A percentile compares a stretch with the other conserved stretches of the same genome.
phyloP scores from a whole-genome alignment of 257 asterid genomes.

The Lycium barbarum region DNA sequence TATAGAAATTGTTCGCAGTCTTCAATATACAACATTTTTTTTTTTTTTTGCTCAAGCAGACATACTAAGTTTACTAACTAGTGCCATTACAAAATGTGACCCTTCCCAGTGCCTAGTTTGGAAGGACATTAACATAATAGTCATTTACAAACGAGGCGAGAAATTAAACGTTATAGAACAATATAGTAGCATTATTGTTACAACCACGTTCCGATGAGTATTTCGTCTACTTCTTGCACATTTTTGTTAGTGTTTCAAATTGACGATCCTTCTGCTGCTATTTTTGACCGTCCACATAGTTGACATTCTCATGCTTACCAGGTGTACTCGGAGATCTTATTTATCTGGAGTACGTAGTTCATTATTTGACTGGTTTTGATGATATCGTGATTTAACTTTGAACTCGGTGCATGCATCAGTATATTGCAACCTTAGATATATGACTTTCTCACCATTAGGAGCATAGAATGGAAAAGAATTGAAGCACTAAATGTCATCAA shows the following conservation, averaged over 20 bases:
- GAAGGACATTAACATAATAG: not conserved
- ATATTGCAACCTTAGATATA: not conserved
- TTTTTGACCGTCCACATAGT: not conserved
- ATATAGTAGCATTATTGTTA: not conserved
- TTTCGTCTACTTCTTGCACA: not conserved
- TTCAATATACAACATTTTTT: too few species aligned
- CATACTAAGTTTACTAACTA: too few species aligned
- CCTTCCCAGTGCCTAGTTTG: not conserved
- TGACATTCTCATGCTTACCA: not conserved
- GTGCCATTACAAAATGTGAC: too few species aligned
- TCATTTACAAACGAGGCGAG: not conserved
- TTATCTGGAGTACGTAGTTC: not conserved
- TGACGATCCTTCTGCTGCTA: not conserved
- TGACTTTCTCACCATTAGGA: not conserved
- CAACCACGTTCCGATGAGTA: not conserved
- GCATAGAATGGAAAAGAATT: not conserved
- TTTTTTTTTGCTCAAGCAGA: too few species aligned
- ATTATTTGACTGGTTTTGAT: not conserved
- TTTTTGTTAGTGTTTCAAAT: not conserved
- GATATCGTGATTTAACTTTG: not conserved
- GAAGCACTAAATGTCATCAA: not conserved
- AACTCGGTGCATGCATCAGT: not conserved
- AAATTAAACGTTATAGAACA: not conserved
- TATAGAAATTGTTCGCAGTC: not conserved
- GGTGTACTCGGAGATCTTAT: not conserved